These are phyloP conservation scores for Pichia inconspicua DNA, from an alignment of 1,139 yeast species.

Conservation along the genomic window DNA sequence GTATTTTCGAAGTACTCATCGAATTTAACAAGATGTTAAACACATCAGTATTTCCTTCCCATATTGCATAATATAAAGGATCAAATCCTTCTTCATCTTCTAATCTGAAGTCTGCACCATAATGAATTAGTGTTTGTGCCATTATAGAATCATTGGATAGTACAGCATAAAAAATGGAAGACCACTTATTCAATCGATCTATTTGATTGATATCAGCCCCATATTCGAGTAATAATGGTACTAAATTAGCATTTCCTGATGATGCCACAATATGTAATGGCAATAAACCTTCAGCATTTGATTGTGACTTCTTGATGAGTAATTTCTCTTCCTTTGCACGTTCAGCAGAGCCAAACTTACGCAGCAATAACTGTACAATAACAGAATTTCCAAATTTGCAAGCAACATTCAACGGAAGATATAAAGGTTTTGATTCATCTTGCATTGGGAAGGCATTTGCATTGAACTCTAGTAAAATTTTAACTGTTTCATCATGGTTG, in stretches of 20 bases:
- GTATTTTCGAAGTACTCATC: conserved; percentile 17
- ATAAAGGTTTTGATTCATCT: conserved; percentile 45
- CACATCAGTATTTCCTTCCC: conserved; percentile 85
- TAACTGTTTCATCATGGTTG: conserved; percentile 50
- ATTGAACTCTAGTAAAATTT: conserved; percentile 41
- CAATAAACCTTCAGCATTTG: conserved; percentile 80
- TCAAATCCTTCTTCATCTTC: conserved; percentile 80
- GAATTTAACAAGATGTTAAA: conserved; percentile 53
- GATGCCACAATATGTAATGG: conserved; percentile 88
- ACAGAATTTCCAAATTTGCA: conserved; percentile 77
- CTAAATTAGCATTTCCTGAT: conserved; percentile 65
- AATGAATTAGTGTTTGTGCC: conserved; percentile 60
- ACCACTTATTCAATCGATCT: conserved; percentile 88
- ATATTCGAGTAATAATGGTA: conserved; percentile 56
- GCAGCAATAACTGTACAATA: conserved; percentile 56
- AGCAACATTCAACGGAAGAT: conserved; percentile 82
- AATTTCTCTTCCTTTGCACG: conserved; percentile 24
- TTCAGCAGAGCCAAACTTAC: conserved; percentile 30
- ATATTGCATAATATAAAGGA: conserved; percentile 83
- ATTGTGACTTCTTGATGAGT: conserved; percentile 35
- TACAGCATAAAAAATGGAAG: conserved; percentile 87
- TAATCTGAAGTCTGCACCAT: conserved; percentile 63
- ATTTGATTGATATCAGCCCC: conserved; percentile 75
- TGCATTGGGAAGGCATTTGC: conserved; percentile 51
- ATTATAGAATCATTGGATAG: conserved; percentile 74